phyloP scores from a whole-genome alignment of 306 rosid species.

The Ammopiptanthus mongolicus region DNA sequence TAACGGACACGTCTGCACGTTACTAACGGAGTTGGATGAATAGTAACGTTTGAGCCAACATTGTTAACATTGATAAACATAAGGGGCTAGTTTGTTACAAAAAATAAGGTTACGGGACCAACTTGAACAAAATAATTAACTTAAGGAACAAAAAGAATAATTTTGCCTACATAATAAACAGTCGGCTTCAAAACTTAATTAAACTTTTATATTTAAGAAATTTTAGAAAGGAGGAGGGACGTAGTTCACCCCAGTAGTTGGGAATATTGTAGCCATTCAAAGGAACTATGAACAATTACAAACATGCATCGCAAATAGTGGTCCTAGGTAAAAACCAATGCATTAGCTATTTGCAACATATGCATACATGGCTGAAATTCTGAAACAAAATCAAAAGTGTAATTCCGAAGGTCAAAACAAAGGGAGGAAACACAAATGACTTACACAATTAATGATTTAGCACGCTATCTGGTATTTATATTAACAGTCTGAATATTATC shows the following conservation, averaged over 20 bases:
- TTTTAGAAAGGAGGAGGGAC: not conserved
- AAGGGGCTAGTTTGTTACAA: too few relatives aligned
- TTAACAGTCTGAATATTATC: too few relatives aligned
- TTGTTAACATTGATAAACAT: too few relatives aligned
- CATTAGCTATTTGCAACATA: not conserved
- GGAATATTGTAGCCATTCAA: not conserved
- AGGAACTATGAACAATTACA: not conserved
- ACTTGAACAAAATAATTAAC: too few relatives aligned
- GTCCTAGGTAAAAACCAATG: not conserved
- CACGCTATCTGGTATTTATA: too few relatives aligned
- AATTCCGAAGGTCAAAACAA: not conserved
- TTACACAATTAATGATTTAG: too few relatives aligned
- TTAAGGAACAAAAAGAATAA: too few relatives aligned
- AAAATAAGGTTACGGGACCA: too few relatives aligned
- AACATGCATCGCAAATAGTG: not conserved
- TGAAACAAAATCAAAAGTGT: not conserved
- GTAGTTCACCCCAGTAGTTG: not conserved
- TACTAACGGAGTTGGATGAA: too few relatives aligned
- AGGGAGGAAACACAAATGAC: too few relatives aligned
- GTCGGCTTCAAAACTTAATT: not conserved
- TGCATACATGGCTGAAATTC: not conserved
- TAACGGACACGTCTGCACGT: too few relatives aligned
- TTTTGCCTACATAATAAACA: not conserved
- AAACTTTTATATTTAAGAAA: not conserved
- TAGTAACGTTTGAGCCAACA: too few relatives aligned